Base-by-base conservation (phyloP, 2,329 filamentous ascomycete genomes). In the Macrophomina phaseolina region DNA sequence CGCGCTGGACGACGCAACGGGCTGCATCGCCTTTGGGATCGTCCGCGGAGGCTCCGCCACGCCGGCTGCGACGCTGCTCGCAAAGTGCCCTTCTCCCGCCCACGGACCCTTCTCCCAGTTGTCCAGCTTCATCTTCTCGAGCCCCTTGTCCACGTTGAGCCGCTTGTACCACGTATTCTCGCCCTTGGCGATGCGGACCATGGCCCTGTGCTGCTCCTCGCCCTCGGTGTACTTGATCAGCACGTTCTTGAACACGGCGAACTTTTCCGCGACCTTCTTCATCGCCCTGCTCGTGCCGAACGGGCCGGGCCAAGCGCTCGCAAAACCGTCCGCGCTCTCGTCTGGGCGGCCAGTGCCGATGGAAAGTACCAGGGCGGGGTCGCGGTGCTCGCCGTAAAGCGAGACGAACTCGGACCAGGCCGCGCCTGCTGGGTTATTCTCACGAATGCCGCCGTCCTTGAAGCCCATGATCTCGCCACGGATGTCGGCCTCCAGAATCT, bases 221-320 rank as follows among this genome's bases (percentile, higher is more conserved):
- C 82, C 82, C 70, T 84, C 82, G 5, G 82, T 84, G 71, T 84
- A 84, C 67, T 84, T 84, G 75, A 84, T 82, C 61, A 84, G 71
- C 28, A 84, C 71, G 60, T 84, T 83, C 53, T 81, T 82, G 69
- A 84, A 78, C 1, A 84, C 81, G 5, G 82, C 81, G 38, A 81
- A 77, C 71, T 83, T 84, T 66, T 84, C 82, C 9, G 81, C 77
- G 71, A 79, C 78, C 63, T 82, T 81, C 68, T 78, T 78, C 62
- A 83, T 73, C 12, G 81, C 67, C 0, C 73, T 73, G 1, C 81
- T 69, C 38, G 78, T 76, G 2, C 80, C 79, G 53, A 83, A 77
- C 1, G 82, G 80, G 3, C 81, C 80, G 5, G 82, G 80, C 79
- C 81, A 82, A 0, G 80, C 74, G 2, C 75, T 72, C 9, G 81